These are phyloP conservation scores for Solanum chaucha DNA, from an alignment of 257 asterid species.

Conservation along the genomic window DNA sequence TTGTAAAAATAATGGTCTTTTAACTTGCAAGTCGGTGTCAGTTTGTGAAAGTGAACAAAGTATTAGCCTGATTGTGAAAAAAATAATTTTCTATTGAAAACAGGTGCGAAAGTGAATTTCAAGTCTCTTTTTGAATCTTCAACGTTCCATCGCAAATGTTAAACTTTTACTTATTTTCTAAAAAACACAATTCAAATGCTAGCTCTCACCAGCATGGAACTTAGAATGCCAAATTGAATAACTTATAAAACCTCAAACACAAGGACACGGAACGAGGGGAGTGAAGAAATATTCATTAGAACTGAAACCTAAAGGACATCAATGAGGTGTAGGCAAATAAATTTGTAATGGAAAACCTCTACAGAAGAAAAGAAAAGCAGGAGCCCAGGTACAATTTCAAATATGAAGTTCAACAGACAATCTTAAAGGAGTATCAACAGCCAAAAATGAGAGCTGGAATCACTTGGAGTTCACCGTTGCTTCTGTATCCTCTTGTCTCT, in stretches of 20 bases:
- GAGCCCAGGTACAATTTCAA: background rate
- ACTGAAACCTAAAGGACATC: background rate
- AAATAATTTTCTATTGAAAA: background rate
- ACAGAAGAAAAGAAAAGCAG: background rate
- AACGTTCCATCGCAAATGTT: background rate
- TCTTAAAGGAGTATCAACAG: background rate
- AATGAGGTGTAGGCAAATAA: background rate
- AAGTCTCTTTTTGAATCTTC: background rate
- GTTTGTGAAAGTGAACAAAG: background rate
- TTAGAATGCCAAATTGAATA: background rate
- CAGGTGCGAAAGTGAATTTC: background rate
- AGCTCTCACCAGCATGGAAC: background rate
- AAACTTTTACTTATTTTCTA: background rate
- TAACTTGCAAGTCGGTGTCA: background rate
- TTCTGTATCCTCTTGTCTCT: conserved; percentile 81
- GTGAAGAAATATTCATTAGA: background rate
- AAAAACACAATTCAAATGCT: background rate
- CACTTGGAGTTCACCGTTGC: background rate
- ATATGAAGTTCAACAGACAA: background rate
- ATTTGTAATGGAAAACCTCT: background rate
- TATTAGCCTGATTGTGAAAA: background rate
- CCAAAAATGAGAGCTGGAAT: background rate
- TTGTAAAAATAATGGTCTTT: background rate
- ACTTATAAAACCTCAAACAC: background rate
- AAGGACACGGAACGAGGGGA: no score